Conservation (phyloP, 2,329 filamentous ascomycete species). For the Colletotrichum cordylinicola region DNA sequence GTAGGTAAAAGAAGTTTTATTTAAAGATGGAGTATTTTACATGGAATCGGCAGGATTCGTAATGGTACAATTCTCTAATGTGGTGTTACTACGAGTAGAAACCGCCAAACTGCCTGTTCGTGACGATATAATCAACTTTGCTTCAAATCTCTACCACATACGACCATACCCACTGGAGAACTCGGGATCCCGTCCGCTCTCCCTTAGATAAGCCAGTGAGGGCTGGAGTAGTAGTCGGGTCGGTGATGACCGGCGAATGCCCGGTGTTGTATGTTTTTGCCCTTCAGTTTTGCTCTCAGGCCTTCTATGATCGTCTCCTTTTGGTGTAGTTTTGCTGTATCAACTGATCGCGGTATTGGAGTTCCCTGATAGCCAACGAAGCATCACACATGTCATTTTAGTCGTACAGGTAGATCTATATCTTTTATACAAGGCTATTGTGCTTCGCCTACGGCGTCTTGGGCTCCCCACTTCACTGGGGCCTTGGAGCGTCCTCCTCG, state of each 20-base stretch:
- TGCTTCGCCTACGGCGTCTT: not conserved
- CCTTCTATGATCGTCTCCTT: not conserved
- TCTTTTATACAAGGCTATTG: not conserved
- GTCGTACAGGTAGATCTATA: not conserved
- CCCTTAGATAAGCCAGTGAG: constrained; percentile 17
- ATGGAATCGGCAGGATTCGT: fast-evolving
- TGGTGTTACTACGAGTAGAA: not conserved
- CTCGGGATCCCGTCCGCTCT: constrained; percentile 21
- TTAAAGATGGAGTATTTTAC: not conserved
- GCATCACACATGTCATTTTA: not conserved
- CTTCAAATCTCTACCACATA: not conserved
- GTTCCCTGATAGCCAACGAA: no score
- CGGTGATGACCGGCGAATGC: constrained; percentile 3
- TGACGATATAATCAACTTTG: not conserved
- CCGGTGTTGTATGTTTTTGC: not conserved
- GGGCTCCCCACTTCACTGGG: not conserved
- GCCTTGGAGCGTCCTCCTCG: not conserved
- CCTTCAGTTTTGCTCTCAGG: not conserved
- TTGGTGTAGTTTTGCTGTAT: not conserved
- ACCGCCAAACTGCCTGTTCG: not conserved
- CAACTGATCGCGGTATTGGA: not conserved
- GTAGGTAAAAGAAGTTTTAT: not conserved
- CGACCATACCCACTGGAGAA: constrained; percentile 18
- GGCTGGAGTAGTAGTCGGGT: constrained; percentile 14
- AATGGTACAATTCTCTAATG: not conserved